Base-by-base conservation (phyloP, 306 rosid species). In the Casuarina equisetifolia region DNA sequence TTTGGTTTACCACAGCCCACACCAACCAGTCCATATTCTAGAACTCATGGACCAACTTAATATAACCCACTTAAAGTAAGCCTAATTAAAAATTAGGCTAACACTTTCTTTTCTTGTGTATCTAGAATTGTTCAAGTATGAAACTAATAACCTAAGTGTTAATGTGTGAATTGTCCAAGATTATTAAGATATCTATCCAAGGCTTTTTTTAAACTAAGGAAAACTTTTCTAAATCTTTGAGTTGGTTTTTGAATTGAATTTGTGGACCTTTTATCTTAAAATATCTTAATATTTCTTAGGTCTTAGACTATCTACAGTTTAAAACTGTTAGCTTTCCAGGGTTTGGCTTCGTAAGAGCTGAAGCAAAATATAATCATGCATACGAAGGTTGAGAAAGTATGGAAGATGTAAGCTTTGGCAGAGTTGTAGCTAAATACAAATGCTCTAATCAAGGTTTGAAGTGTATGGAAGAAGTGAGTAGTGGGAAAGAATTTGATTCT, bases 291-390 rank as follows among this genome's bases (percentile, higher is more conserved):
- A 32, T 57, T 12, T 25, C 0, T 38, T 25, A 9, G 8, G 35
- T 3, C 19, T 38, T 38, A 48, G 51, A 2, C 2, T 48, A 9
- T 48, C 51, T 9, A 10, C 51, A 1, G 67, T 73, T 77, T 38
- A 62, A 46, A 9, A 3, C 53, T 54, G 59, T 79, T 25, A 67
- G 87, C 72, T 77, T 64, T 43, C 64, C n/a, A 25, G 78, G 82
- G 36, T 83, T 79, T 35, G 70, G 70, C 19, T 73, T 75, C 25
- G 46, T 6, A 58, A 58, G 66, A 42, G 25, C 63, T 74, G 83
- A 78, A 54, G 89, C 84, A 44, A 83, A 77, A 49, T 9, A n/a
- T 40, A 44, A 84, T 74, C 78, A 81, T 49, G 76, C 80, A 35
- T 67, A 75, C 19, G 76, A 82, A 35, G 66, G 43, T 57, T 81